A percentile compares a stretch with the other conserved stretches of the same genome.
These are phyloP conservation scores for Cyanodermella asteris DNA, from an alignment of 2,329 filamentous ascomycete species.

Conservation along the genomic window DNA sequence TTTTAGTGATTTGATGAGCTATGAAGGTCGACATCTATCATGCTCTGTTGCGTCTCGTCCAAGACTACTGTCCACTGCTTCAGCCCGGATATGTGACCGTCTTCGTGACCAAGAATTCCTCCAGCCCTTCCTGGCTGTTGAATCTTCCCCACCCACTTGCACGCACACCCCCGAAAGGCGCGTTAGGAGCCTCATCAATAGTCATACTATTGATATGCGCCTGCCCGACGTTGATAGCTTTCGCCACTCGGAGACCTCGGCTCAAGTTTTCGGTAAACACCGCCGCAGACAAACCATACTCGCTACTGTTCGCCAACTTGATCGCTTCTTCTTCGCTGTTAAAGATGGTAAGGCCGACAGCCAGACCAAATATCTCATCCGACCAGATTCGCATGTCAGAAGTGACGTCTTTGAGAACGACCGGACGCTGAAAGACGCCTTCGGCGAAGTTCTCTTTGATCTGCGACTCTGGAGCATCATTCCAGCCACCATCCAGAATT, in stretches of 20 bases:
- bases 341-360: slow-evolving; percentile 44
- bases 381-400: slow-evolving; percentile 54
- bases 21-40: no score
- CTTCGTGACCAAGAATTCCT: slow-evolving; percentile 43
- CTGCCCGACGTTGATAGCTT: slow-evolving; percentile 42
- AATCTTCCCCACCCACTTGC: slow-evolving; percentile 42
- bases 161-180: slow-evolving; percentile 48
- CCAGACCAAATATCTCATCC: slow-evolving; percentile 58
- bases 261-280: slow-evolving; percentile 52
- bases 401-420: slow-evolving; percentile 45
- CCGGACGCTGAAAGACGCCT: slow-evolving; percentile 63
- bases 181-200: slow-evolving; percentile 38
- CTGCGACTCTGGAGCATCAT: slow-evolving; percentile 54
- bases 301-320: slow-evolving; percentile 55
- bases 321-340: slow-evolving; percentile 46
- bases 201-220: slow-evolving; percentile 47
- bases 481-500: slow-evolving; percentile 60
- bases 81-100: slow-evolving; percentile 34
- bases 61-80: slow-evolving; percentile 1
- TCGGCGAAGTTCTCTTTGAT: no score
- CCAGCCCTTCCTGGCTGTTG: slow-evolving; percentile 28
- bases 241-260: slow-evolving; percentile 36
- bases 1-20: no score
- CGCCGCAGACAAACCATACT: slow-evolving; percentile 50
- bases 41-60: no score